Conservation (phyloP, 106 monocot species). For the Gastrodia elata region DNA sequence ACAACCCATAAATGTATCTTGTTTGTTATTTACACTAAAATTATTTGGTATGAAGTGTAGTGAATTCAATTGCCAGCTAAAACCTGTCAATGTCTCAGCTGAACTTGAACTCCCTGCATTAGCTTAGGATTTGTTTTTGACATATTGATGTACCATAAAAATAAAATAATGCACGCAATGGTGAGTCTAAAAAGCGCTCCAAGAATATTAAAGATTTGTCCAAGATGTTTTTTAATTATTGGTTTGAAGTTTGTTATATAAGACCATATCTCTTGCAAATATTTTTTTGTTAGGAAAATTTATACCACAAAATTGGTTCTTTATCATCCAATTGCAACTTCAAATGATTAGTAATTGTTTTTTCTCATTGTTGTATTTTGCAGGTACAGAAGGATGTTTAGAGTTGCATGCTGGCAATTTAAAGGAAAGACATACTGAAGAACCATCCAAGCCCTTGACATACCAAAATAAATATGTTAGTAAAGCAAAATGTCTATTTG, state of each 20-base stretch:
- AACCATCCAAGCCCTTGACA: background rate
- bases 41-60: background rate
- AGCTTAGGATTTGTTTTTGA: background rate
- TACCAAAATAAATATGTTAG: slow-evolving; percentile 7
- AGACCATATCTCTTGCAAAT: background rate
- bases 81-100: background rate
- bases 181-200: no score
- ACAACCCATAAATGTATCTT: no score
- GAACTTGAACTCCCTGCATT: background rate
- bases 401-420: slow-evolving; percentile 2
- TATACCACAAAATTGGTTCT: background rate
- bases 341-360: background rate
- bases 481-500: background rate
- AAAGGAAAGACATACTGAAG: background rate
- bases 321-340: background rate
- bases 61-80: background rate
- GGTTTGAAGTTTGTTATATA: background rate
- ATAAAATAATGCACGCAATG: background rate
- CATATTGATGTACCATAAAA: background rate
- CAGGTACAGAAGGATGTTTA: slow-evolving; percentile 1
- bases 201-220: background rate
- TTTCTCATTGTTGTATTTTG: background rate
- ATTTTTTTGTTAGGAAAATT: background rate
- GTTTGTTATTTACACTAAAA: no score
- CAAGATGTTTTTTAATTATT: background rate